A percentile compares a stretch with the other conserved stretches of the same genome.
Conservation (phyloP, 768 basidiomycete species). For the Cystobasidium tubakii region DNA sequence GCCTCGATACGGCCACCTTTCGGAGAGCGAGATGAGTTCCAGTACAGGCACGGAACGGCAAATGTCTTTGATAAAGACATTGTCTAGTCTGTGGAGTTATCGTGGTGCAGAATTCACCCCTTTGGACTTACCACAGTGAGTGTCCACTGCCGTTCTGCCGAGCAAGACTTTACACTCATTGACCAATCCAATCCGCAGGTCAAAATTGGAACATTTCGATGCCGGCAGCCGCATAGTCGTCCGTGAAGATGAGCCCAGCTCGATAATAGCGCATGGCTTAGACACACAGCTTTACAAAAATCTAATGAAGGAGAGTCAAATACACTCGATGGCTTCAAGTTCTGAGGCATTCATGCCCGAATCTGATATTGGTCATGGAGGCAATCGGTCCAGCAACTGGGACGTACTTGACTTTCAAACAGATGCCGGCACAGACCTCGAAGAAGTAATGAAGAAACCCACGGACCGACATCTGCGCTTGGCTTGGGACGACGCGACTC, state of each 20-base stretch:
- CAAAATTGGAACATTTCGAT: constrained; percentile 72
- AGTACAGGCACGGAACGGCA: constrained; percentile 58
- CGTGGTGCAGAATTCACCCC: constrained; percentile 55
- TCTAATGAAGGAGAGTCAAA: constrained; percentile 63
- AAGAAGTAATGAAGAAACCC: constrained; percentile 39
- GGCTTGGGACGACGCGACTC: constrained; percentile 11
- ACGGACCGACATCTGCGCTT: constrained; percentile 36
- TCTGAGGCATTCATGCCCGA: constrained; percentile 90
- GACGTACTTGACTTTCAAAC: constrained; percentile 69
- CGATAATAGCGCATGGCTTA: constrained; percentile 89
- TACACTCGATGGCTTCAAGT: constrained; percentile 56
- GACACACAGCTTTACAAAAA: constrained; percentile 47
- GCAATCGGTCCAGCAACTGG: constrained; percentile 84
- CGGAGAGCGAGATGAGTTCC: constrained; percentile 51
- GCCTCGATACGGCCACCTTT: constrained; percentile 28
- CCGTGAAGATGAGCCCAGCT: constrained; percentile 92
- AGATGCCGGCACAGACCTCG: constrained; percentile 45
- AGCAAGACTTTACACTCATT: background rate
- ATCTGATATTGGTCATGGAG: constrained; percentile 60
- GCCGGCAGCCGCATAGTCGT: constrained; percentile 90
- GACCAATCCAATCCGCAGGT: constrained; percentile 32
- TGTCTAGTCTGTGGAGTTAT: constrained; percentile 74
- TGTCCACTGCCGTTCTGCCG: constrained; percentile 61
- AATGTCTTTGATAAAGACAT: constrained; percentile 67
- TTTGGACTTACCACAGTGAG: constrained; percentile 58